Base-by-base conservation (phyloP, 441 rosid genomes). In the Viola pubescens region DNA sequence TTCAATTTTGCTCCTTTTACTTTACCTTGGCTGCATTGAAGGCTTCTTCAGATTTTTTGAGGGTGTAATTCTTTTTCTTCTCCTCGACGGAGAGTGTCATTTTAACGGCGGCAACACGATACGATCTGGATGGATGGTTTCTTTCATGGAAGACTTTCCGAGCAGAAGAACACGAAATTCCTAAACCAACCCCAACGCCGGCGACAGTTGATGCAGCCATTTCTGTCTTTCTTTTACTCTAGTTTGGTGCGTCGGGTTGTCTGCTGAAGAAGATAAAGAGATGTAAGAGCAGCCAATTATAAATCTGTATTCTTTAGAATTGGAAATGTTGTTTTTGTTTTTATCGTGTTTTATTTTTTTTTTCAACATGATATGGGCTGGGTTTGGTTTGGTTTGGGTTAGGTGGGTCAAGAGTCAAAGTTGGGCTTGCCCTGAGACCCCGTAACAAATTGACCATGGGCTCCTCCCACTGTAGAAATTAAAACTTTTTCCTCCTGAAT, bases 41-140 rank as follows among this genome's bases (percentile, higher is more conserved):
- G 70, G 94, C 96, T 80, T 88, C 91, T 52, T 86, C 88, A 9
- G 97, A 89, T 70, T 89, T 94, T 56, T 83, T 70, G 63, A 89
- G 88, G 44, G 88, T 70, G 75, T 75, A 90, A 46, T 60, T 79
- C 73, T 85, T 87, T 82, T 81, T 81, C 79, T 84, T 80, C 74
- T 83, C 82, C 72, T 84, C 95, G 49, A 83, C 76, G 42, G 98
- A 90, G 60, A 83, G 80, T 10, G 94, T 59, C 95, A 88, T 88
- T 65, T 79, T 88, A 48, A 89, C 68, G 58, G 70, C 54, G 68
- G 74, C 70, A 55, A 26, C 34, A 26, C 81, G 73, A 50, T 79
- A 67, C 16, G 81, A 52, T 34, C 69, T 48, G 39, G 82, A 62
- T 48, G 79, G 64, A 39, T 67, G 68, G 45, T 34, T 5, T 66